These are phyloP conservation scores for Suhomyces wounanorum DNA, from an alignment of 1,139 yeast genomes.

Conservation along the genomic window DNA sequence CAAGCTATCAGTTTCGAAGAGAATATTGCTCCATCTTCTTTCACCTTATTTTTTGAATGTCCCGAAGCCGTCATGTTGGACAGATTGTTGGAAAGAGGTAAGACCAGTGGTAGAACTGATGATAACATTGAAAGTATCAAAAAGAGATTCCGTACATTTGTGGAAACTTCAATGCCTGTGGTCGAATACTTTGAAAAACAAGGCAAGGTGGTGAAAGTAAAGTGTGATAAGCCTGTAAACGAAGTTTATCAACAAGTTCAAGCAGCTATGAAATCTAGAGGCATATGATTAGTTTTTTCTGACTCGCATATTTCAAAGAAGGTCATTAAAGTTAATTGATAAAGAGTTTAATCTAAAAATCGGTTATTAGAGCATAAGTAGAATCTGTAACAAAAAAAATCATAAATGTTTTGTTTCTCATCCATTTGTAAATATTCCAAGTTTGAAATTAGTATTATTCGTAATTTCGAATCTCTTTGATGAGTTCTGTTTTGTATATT, in stretches of 20 bases:
- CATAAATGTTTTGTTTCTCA: not conserved
- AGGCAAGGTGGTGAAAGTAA: slow-evolving; percentile 73
- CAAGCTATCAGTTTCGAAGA: slow-evolving; percentile 92
- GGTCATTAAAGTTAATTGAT: not conserved
- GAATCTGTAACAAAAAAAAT: not conserved
- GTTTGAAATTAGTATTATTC: slow-evolving; percentile 25
- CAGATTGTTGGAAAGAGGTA: slow-evolving; percentile 86
- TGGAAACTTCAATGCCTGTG: slow-evolving; percentile 94
- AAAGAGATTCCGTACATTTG: slow-evolving; percentile 83
- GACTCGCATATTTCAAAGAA: not conserved
- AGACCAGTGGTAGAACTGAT: slow-evolving; percentile 91
- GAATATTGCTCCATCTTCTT: slow-evolving; percentile 69
- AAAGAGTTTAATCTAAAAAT: not conserved
- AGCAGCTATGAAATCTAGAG: slow-evolving; percentile 54
- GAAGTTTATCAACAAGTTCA: slow-evolving; percentile 73
- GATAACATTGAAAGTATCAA: slow-evolving; percentile 89
- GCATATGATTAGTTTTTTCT: slow-evolving; percentile 20
- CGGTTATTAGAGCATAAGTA: not conserved
- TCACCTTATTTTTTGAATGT: slow-evolving; percentile 90
- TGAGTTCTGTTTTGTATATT: too few relatives aligned
- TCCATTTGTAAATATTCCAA: not conserved
- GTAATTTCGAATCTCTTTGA: slow-evolving; percentile 25
- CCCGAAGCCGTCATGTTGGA: slow-evolving; percentile 87
- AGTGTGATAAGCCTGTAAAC: slow-evolving; percentile 80
- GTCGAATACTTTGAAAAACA: slow-evolving; percentile 79